These are phyloP conservation scores for Emergomyces pasteurianus DNA, from an alignment of 2,329 filamentous ascomycete genomes.

Conservation along the genomic window DNA sequence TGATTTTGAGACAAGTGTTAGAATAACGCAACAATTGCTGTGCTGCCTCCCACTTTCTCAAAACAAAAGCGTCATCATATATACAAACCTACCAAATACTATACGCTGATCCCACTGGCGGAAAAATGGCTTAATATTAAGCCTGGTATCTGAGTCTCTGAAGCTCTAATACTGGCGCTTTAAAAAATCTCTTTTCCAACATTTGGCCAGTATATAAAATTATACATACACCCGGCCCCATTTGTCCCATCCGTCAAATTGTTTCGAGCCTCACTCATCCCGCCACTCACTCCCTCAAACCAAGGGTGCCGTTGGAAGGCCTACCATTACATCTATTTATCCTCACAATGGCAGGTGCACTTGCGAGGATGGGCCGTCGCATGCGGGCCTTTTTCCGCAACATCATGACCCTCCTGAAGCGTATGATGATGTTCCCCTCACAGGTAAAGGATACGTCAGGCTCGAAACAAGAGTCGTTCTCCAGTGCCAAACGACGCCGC, in stretches of 20 bases:
- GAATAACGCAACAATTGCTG: background rate
- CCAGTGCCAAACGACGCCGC: slow-evolving; percentile 23
- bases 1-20: background rate
- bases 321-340: background rate
- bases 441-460: slow-evolving; percentile 23
- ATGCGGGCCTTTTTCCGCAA: slow-evolving; percentile 31
- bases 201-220: background rate
- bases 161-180: background rate
- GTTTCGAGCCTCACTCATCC: background rate
- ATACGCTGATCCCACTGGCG: background rate
- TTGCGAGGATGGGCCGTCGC: slow-evolving; percentile 29
- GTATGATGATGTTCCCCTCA: slow-evolving; percentile 30
- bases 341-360: slow-evolving; percentile 12
- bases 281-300: background rate
- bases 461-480: slow-evolving; percentile 23
- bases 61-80: background rate
- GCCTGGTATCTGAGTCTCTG: background rate
- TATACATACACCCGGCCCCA: background rate
- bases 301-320: background rate
- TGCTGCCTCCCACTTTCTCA: too few relatives aligned
- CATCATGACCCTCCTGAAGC: slow-evolving; percentile 28
- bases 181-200: background rate
- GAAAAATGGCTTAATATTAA: background rate
- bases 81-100: background rate
- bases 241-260: background rate